phyloP scores from a whole-genome alignment of 179 eudicot species.

The Silene vulgaris region DNA sequence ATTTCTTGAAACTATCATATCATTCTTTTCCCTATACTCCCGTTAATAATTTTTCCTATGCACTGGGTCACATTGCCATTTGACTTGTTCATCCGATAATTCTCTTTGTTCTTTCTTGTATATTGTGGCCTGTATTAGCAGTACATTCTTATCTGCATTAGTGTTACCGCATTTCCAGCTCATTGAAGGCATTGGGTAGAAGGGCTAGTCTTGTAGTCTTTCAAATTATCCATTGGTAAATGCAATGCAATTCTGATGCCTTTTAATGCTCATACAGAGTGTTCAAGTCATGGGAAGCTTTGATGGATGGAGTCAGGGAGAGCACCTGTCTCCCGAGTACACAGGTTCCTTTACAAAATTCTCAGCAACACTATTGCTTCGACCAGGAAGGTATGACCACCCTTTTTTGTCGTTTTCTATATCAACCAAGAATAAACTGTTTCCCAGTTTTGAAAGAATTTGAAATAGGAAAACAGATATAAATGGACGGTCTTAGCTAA shows the following conservation, averaged over 20 bases:
- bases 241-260: background rate
- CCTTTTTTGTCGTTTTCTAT: background rate
- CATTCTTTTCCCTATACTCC: background rate
- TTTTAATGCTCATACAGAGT: slow-evolving; percentile 41
- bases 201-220: background rate
- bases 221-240: background rate
- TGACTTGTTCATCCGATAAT: background rate
- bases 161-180: background rate
- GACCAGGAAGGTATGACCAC: slow-evolving; percentile 70
- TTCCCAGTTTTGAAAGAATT: background rate
- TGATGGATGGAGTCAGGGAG: slow-evolving; percentile 93
- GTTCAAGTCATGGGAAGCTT: slow-evolving; percentile 95
- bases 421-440: background rate
- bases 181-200: background rate
- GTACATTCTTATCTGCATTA: background rate
- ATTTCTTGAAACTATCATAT: background rate
- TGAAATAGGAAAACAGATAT: background rate
- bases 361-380: slow-evolving; percentile 64
- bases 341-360: slow-evolving; percentile 62
- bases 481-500: no score
- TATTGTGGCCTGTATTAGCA: background rate
- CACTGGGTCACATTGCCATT: background rate
- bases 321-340: slow-evolving; percentile 77
- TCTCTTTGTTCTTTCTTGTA: background rate
- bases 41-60: background rate